Evolutionary conservation across 495 filamentous ascomycete genomes (phyloP).

Genomic region (Platismatia glauca): DNA sequence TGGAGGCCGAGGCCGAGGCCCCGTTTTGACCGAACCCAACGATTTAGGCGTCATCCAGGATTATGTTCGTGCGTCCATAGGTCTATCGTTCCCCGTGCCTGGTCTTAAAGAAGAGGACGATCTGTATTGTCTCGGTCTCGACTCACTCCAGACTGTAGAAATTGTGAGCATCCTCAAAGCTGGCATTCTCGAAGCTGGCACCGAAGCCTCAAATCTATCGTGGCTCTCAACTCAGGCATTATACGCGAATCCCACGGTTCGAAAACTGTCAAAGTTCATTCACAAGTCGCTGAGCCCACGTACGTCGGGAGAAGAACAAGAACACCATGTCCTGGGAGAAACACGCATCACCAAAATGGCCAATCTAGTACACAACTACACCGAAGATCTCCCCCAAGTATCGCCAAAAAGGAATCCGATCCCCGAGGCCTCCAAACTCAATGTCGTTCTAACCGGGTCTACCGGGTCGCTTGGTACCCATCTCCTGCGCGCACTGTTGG

Average conservation of each 20-base stretch:
- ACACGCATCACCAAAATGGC: conserved; percentile 7
- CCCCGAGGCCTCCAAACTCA: conserved; percentile 9
- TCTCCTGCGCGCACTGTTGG: conserved; percentile 28
- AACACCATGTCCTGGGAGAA: background rate
- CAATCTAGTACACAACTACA: conserved; percentile 8
- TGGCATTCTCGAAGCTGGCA: conserved; percentile 14
- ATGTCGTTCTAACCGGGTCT: conserved; percentile 33
- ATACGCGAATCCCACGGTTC: conserved; percentile 18
- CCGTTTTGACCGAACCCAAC: background rate
- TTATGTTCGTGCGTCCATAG: conserved; percentile 5
- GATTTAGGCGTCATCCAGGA: conserved; percentile 9
- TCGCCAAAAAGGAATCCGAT: background rate
- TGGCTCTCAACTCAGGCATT: conserved; percentile 15
- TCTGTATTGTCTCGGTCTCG: conserved; percentile 18
- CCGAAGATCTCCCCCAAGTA: background rate
- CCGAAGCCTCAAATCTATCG: background rate
- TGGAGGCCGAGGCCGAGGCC: conserved; percentile 3
- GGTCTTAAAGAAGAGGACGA: conserved; percentile 8
- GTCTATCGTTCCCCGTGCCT: background rate
- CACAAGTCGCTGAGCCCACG: conserved; percentile 13
- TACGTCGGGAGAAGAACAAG: background rate
- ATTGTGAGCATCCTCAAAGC: conserved; percentile 14
- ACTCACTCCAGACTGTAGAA: conserved; percentile 18
- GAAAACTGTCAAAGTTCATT: conserved; percentile 5
- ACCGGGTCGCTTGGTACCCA: conserved; percentile 33